Base-by-base conservation (phyloP, 1,139 yeast species). In the Zygoascus meyerae region DNA sequence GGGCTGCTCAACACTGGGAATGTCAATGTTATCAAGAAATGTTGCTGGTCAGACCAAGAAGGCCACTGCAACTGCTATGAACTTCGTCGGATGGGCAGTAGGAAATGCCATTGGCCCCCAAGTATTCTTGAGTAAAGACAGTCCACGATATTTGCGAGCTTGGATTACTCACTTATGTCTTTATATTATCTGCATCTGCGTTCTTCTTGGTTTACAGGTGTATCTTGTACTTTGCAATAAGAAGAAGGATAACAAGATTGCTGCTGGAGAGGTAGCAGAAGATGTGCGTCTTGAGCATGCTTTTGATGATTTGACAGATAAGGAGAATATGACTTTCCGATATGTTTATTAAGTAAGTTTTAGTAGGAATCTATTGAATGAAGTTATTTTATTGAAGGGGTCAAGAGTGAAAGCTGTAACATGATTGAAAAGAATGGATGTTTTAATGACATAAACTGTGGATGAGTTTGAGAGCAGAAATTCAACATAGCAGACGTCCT, bases 1-100 rank as follows among this genome's bases (percentile, higher is more conserved):
- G 71, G 37, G 52, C 59, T 26, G 52, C 56, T 2, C 46, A 62
- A 54, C 58, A 65, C 30, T 65, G 68, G 9, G 61, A 64, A 37
- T 70, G 60, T 61, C 71, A 6, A 29, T 44, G 29, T 17, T 36
- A 6, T 41, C 45, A 4, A 28, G 71, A 45, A 83, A 83, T 57
- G 76, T 79, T 9, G 82, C 86, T 2, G 90, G 90, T 15, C 80
- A 78, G 56, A 80, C 86, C 14, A 82, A 82, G 63, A 77, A 81
- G 60, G 66, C 77, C 42, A 75, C 80, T 6, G 74, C 77, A 18
- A 79, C 76, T 61, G 84, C 83, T 1, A 59, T 78, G 29, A 72
- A 74, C 34, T 73, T 83, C 62, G 68, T 81, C 48, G 83, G 79
- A 1, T 81, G 79, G 58, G 79, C 85, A 55, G 74, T 76, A 18